These are phyloP conservation scores for Starmerella asiatica DNA, from an alignment of 805 yeast genomes.

Conservation along the genomic window DNA sequence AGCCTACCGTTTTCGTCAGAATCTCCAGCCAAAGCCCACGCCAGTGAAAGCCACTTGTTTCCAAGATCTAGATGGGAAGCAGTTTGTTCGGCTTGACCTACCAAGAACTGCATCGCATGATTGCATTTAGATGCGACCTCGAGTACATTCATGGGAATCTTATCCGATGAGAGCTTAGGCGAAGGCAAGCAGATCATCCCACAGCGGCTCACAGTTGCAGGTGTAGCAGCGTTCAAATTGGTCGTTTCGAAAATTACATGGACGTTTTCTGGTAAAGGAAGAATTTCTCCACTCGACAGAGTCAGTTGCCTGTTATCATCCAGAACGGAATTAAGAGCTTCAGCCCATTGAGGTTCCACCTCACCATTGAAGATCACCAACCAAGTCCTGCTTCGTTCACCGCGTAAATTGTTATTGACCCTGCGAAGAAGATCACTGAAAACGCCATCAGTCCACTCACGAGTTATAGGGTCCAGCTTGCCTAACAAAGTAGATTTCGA, in stretches of 20 bases:
- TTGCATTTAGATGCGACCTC: constrained; percentile 22
- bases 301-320: constrained; percentile 79
- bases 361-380: constrained; percentile 91
- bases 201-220: constrained; percentile 87
- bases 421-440: constrained; percentile 54
- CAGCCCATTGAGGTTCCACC: constrained; percentile 89
- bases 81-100: constrained; percentile 30
- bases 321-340: constrained; percentile 73
- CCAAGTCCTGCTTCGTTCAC: constrained; percentile 39
- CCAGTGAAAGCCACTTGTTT: constrained; percentile 27
- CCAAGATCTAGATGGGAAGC: constrained; percentile 30
- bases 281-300: constrained; percentile 78
- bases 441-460: constrained; percentile 89
- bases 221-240: constrained; percentile 52
- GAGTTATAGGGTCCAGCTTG: constrained; percentile 51
- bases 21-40: constrained; percentile 62
- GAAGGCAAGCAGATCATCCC: constrained; percentile 55
- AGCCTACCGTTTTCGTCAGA: constrained; percentile 11
- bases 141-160: constrained; percentile 17
- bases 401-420: constrained; percentile 41
- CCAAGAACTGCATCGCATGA: constrained; percentile 43
- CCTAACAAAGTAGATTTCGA: constrained; percentile 60
- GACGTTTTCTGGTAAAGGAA: constrained; percentile 50
- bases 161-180: not conserved
- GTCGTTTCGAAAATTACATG: constrained; percentile 68